Evolutionary conservation across 2,329 filamentous ascomycete species (phyloP).

Genomic region (Diaporthe citri): DNA sequence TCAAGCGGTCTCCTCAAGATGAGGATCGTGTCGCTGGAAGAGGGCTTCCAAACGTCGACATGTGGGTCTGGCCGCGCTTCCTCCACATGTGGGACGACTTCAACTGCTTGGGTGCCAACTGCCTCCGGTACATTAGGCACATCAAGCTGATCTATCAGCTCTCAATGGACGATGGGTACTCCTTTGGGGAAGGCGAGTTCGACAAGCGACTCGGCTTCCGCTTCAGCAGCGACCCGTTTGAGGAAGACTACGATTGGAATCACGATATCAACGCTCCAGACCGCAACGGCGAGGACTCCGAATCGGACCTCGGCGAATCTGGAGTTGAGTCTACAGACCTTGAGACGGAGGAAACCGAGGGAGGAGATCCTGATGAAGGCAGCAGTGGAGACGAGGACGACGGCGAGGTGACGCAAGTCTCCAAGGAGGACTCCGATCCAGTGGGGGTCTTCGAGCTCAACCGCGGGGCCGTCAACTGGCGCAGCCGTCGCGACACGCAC

Average conservation of each 20-base stretch:
- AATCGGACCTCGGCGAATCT: background rate
- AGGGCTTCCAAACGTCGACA: background rate
- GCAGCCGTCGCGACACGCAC: background rate
- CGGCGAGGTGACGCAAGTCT: background rate
- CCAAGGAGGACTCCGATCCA: background rate
- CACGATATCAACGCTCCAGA: background rate
- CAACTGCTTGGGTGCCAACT: background rate
- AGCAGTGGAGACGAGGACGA: background rate
- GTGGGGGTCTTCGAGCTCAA: background rate
- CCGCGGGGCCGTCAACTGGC: background rate
- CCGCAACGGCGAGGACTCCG: no score
- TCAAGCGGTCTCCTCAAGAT: background rate
- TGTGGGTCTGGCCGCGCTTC: background rate
- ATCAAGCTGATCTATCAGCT: background rate
- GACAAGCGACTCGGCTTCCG: background rate
- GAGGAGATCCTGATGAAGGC: no score
- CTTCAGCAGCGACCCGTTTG: background rate
- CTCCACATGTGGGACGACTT: background rate
- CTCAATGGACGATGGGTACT: background rate
- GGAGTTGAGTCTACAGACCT: no score
- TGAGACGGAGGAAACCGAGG: no score
- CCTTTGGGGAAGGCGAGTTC: background rate
- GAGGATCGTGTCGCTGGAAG: rapidly evolving
- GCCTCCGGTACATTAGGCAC: background rate
- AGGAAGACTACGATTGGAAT: background rate